Conservation (phyloP, 2,329 filamentous ascomycete genomes). For the Colletotrichum viniferum region DNA sequence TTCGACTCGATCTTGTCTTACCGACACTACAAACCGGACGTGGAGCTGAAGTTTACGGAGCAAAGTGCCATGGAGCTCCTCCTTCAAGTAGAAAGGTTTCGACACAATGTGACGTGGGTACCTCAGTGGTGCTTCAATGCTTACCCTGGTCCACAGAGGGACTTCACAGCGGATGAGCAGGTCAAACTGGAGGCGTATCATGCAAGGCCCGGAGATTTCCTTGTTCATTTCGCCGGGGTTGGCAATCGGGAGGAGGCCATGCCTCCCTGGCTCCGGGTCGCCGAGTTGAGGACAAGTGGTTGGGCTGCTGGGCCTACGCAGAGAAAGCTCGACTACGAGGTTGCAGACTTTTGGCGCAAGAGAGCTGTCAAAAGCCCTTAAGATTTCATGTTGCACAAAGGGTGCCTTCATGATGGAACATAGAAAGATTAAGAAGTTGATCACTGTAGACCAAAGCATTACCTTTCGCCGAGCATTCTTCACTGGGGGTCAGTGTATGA, state of each 20-base stretch:
- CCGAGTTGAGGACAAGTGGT: neutral
- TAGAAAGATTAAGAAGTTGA: neutral
- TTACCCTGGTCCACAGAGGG: slow-evolving; percentile 1
- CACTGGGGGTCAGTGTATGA: neutral
- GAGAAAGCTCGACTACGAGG: neutral
- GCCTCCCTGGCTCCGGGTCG: neutral
- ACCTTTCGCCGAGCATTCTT: neutral
- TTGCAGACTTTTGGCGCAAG: neutral
- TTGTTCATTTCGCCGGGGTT: neutral
- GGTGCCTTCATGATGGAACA: neutral
- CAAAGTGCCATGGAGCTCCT: slow-evolving; percentile 25
- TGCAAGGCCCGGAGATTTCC: neutral
- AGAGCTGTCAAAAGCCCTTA: neutral
- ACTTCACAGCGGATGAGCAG: neutral
- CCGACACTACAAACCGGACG: slow-evolving; percentile 18
- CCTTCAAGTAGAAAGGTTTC: slow-evolving; percentile 11
- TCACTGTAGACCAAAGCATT: neutral
- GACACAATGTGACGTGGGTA: neutral
- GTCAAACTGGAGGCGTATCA: neutral
- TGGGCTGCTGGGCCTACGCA: neutral
- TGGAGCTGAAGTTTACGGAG: slow-evolving; percentile 16
- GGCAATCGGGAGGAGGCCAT: neutral
- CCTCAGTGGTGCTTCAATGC: slow-evolving; percentile 26
- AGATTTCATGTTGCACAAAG: neutral
- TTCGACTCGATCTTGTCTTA: slow-evolving; percentile 22